Conservation (phyloP, 257 asterid genomes). For the Plectranthus barbatus region DNA sequence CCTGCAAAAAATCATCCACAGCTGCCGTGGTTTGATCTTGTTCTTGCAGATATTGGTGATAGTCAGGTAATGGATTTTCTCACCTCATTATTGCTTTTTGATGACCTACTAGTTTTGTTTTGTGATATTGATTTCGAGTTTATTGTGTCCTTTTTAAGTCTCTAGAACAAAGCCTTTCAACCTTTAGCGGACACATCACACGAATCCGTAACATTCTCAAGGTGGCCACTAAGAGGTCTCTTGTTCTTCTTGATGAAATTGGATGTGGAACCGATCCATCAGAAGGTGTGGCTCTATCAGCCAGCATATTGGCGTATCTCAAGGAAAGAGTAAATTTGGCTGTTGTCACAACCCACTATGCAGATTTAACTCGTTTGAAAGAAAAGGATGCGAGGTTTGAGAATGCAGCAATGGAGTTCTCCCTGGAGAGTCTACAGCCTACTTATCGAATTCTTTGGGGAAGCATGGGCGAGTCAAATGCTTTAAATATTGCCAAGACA, state of each 20-base stretch:
- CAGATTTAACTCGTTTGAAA: slow-evolving; percentile 75
- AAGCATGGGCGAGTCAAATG: slow-evolving; percentile 86
- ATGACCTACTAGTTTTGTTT: not conserved
- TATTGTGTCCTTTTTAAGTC: slow-evolving; percentile 47
- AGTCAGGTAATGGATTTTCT: slow-evolving; percentile 57
- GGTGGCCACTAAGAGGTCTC: slow-evolving; percentile 75
- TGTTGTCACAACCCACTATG: slow-evolving; percentile 90
- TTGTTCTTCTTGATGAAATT: slow-evolving; percentile 92
- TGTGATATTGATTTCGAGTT: slow-evolving; percentile 16
- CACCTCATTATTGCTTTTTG: slow-evolving; percentile 1
- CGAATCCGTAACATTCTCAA: slow-evolving; percentile 61
- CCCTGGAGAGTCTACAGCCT: slow-evolving; percentile 69
- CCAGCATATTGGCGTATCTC: slow-evolving; percentile 78
- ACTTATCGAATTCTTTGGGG: slow-evolving; percentile 91
- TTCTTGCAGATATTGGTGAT: slow-evolving; percentile 96
- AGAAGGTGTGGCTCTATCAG: slow-evolving; percentile 89
- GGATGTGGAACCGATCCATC: slow-evolving; percentile 99
- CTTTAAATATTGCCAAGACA: slow-evolving; percentile 67
- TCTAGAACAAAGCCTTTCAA: slow-evolving; percentile 87
- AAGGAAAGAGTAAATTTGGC: slow-evolving; percentile 79
- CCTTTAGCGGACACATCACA: slow-evolving; percentile 93
- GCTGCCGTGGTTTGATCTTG: slow-evolving; percentile 93
- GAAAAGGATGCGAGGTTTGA: slow-evolving; percentile 71
- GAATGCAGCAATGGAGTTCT: slow-evolving; percentile 97
- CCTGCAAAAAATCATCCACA: slow-evolving; percentile 63